These are phyloP conservation scores for Ceratocystis diversiconidia DNA, from an alignment of 2,329 filamentous ascomycete genomes.

Conservation along the genomic window DNA sequence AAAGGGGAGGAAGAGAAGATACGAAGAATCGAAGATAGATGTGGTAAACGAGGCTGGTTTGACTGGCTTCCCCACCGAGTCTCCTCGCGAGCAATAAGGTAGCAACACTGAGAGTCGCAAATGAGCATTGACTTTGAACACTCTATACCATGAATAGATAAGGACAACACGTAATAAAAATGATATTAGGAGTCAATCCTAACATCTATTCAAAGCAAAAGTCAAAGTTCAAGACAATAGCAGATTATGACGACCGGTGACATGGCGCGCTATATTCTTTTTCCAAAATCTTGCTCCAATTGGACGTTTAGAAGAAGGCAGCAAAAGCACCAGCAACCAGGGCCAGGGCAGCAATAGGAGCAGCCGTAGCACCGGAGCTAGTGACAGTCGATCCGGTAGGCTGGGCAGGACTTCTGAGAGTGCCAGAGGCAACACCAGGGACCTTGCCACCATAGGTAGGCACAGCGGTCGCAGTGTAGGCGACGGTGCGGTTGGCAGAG, in stretches of 20 bases:
- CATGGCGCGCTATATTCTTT: not conserved
- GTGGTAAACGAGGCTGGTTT: not conserved
- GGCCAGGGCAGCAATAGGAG: constrained; percentile 14
- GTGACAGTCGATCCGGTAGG: constrained; percentile 1
- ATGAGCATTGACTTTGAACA: not conserved
- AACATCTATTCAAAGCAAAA: not conserved
- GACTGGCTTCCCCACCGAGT: constrained; percentile 1
- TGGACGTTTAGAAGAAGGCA: constrained; percentile 16
- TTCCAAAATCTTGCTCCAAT: not conserved
- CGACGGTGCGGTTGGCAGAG: constrained; percentile 14
- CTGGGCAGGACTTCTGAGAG: constrained; percentile 9
- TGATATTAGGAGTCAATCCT: not conserved
- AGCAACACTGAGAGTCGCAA: not conserved
- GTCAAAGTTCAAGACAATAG: not conserved
- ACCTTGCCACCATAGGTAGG: not conserved
- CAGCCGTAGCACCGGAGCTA: constrained; percentile 12
- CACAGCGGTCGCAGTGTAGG: constrained; percentile 6
- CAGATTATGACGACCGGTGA: not conserved
- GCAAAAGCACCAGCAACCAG: constrained; percentile 18
- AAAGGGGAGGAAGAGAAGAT: not conserved
- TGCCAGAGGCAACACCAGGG: not conserved
- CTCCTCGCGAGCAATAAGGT: not conserved
- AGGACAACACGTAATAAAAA: not conserved
- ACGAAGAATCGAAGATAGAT: constrained; percentile 1
- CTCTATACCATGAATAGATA: not conserved